phyloP scores from a whole-genome alignment of 2,329 filamentous ascomycete genomes.

The Pseudogymnoascus sp. region DNA sequence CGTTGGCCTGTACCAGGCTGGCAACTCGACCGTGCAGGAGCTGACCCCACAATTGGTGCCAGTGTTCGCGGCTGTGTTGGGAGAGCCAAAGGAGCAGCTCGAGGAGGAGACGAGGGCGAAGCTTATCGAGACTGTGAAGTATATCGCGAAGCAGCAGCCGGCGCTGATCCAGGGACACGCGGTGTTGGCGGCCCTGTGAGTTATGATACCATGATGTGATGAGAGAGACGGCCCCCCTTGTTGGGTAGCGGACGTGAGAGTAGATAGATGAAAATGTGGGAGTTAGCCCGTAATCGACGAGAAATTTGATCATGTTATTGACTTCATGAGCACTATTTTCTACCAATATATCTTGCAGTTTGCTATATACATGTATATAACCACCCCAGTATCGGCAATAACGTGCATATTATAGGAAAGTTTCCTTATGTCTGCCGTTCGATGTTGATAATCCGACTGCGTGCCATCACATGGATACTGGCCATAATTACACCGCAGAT shows the following conservation, averaged over 20 bases:
- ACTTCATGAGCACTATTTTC: background rate
- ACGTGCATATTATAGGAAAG: too few relatives aligned
- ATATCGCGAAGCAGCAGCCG: slow-evolving; percentile 26
- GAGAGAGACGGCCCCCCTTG: background rate
- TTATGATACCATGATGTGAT: slow-evolving; percentile 12
- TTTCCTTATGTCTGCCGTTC: too few relatives aligned
- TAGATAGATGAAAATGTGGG: slow-evolving; percentile 6
- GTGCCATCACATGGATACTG: too few relatives aligned
- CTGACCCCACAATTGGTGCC: slow-evolving; percentile 64
- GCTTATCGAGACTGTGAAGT: slow-evolving; percentile 55
- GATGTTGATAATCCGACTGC: too few relatives aligned
- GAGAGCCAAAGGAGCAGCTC: slow-evolving; percentile 67
- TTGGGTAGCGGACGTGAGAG: slow-evolving; percentile 2
- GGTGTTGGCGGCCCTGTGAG: slow-evolving; percentile 16
- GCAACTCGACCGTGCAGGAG: slow-evolving; percentile 62
- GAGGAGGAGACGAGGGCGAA: slow-evolving; percentile 63
- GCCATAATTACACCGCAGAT: too few relatives aligned
- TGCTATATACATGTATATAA: too few relatives aligned
- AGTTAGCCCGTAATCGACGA: slow-evolving; percentile 8
- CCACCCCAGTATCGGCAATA: too few relatives aligned
- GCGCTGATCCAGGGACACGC: slow-evolving; percentile 24
- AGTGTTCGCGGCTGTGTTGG: slow-evolving; percentile 67
- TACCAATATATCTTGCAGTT: background rate
- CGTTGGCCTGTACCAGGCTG: slow-evolving; percentile 70
- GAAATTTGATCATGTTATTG: slow-evolving; percentile 8